phyloP scores from a whole-genome alignment of 208 protist genomes.

The Leishmania amazonensis region DNA sequence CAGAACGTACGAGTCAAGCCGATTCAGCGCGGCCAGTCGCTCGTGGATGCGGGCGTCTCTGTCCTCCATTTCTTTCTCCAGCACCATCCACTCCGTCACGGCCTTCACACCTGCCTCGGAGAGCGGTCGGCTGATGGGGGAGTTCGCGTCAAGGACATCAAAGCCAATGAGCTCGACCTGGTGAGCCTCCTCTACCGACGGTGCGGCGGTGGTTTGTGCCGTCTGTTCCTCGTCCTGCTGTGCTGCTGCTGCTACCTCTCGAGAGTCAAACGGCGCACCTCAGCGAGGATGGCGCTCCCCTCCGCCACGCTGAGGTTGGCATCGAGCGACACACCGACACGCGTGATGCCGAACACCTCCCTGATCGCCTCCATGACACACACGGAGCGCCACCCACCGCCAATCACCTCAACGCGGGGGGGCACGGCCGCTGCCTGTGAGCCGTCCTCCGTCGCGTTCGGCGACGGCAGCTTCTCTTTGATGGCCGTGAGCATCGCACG shows the following conservation, averaged over 20 bases:
- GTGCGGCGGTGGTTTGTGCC: background rate
- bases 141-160: constrained; percentile 23
- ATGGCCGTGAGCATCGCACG: constrained; percentile 39
- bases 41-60: constrained; percentile 50
- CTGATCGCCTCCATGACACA: constrained; percentile 54
- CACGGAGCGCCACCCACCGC: constrained; percentile 72
- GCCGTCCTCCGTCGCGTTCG: constrained; percentile 6
- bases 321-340: constrained; percentile 63
- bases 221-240: constrained; percentile 18
- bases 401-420: constrained; percentile 69
- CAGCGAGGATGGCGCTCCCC: constrained; percentile 60
- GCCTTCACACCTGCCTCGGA: constrained; percentile 23
- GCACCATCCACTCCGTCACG: constrained; percentile 35
- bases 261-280: constrained; percentile 17
- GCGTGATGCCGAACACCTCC: constrained; percentile 36
- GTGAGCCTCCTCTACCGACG: constrained; percentile 31
- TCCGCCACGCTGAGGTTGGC: constrained; percentile 67
- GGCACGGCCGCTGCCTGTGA: constrained; percentile 6
- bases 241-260: constrained; percentile 4
- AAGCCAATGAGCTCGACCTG: constrained; percentile 43
- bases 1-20: constrained; percentile 63
- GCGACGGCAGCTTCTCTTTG: constrained; percentile 22
- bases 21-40: constrained; percentile 56
- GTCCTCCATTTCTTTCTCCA: constrained; percentile 41
- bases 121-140: constrained; percentile 22